Evolutionary conservation across 2,329 filamentous ascomycete genomes (phyloP), one percentile per base, ranked within the genome.

Genomic region (Xylariaceae sp.): DNA sequence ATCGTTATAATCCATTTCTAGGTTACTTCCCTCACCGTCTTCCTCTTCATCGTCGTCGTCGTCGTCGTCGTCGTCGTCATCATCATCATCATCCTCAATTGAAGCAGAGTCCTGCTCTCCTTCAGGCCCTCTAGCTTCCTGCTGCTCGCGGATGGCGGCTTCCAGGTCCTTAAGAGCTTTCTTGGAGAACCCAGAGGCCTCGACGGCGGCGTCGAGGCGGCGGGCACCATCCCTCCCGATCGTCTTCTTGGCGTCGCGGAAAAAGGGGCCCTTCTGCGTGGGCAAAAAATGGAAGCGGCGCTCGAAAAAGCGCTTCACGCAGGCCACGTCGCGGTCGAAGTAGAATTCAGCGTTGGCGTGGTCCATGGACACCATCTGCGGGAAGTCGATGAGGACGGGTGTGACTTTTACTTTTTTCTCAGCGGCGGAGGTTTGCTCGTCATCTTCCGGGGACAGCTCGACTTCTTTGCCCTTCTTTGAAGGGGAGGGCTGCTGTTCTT

Each of bases 151-250:
- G 77, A 99, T 95, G 64, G 96, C 96, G 8, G 86, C 84, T 71
- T 97, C 95, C 14, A 99, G 78, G 66, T 99, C 95, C 74, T 95
- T 96, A 14, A 92, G 85, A 89, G 97, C 96, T 78, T 96, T 98
- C 79, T 89, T 96, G 17, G 92, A 96, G 74, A 99, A 98, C 0
- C 95, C 95, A 2, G 92, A 96, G 0, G 95, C 95, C 70, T 96
- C 90, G 1, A 96, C 92, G 28, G 91, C 86, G 14, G 96, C 87
- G 74, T 99, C 96, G 14, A 99, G 76, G 63, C 95, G 83, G 61
- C 79, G 86, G 0, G 79, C 81, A 11, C 86, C 85, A 53, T 87
- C 85, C 70, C 84, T 83, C 11, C 85, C 84, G 48, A 92, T 78
- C 1, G 81, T 82, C 74, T 93, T 95, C 71, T 88, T 90, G 19